Base-by-base conservation (phyloP, 176 grass and related monocot genomes). In the Hordeum marinum region DNA sequence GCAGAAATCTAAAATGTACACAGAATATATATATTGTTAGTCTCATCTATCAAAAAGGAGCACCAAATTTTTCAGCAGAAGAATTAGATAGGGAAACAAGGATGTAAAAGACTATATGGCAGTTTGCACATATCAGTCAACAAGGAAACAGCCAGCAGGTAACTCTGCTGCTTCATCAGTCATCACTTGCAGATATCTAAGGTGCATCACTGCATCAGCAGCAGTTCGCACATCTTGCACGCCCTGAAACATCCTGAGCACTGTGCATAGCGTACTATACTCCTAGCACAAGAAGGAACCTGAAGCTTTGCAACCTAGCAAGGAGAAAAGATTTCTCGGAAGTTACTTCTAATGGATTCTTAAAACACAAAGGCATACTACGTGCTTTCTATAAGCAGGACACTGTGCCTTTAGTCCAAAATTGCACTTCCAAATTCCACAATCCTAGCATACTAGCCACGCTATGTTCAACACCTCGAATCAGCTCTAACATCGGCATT, bases 1-100 rank as follows among this genome's bases (percentile, higher is more conserved):
- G 86, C 78, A 85, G 57, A 94, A 88, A 62, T 62, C 64, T 92
- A 75, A 41, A 73, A 65, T 90, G 87, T 50, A 75, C 9, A 66
- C 21, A 83, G 36, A 91, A 76, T 23, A 23, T 1, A 57, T 27
- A 78, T 18, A 54, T 21, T 14, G 35, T 79, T 36, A 90, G 73
- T 37, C 54, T 72, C 50, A 6, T 42, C 6, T 32, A 21, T 8
- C 11, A 40, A 37, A 76, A 77, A 71, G 29, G 32, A 61, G 2
- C 32, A 59, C 10, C 17, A 21, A 4, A 26, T 15, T 3, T 29
- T 13, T 1, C 34, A 64, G 55, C n/a, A 27, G 3, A 54, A 29
- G 10, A 20, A 34, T 6, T 36, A 31, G n/a, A 64, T n/a, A n/a
- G n/a, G n/a, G n/a, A n/a, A n/a, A n/a, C n/a, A n/a, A n/a, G n/a